These are phyloP conservation scores for Hippophae tibetana DNA, from an alignment of 306 rosid genomes.

Conservation along the genomic window DNA sequence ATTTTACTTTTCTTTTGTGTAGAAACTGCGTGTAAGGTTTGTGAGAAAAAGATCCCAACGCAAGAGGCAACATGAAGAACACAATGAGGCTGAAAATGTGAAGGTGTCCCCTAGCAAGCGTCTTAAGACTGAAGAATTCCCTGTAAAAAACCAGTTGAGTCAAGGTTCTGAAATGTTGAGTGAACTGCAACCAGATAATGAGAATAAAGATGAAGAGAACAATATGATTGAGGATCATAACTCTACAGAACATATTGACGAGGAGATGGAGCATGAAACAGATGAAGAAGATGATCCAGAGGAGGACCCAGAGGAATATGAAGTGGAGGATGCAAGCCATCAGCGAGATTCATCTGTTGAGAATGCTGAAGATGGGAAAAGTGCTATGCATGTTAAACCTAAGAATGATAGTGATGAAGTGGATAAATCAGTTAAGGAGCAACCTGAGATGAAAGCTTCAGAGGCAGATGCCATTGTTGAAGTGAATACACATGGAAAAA, in stretches of 20 bases:
- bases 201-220: constrained; percentile 9
- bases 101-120: constrained; percentile 47
- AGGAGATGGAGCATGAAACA: constrained; percentile 29
- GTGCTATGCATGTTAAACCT: no score
- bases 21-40: constrained; percentile 73
- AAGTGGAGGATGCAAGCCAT: constrained; percentile 51
- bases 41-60: constrained; percentile 64
- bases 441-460: constrained; percentile 28
- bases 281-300: constrained; percentile 19
- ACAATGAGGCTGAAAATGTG: constrained; percentile 30
- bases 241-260: constrained; percentile 35
- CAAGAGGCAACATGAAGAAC: constrained; percentile 77
- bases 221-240: constrained; percentile 27
- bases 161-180: constrained; percentile 29
- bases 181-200: constrained; percentile 32
- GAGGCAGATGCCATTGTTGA: constrained; percentile 35
- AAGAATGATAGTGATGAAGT: no score
- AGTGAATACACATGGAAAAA: constrained; percentile 25
- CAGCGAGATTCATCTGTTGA: constrained; percentile 16
- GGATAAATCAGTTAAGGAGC: constrained; percentile 32
- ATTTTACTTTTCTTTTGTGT: constrained; percentile 6
- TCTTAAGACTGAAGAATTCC: constrained; percentile 36
- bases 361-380: no score
- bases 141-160: constrained; percentile 36
- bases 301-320: constrained; percentile 87